Evolutionary conservation across 257 asterid species (phyloP), one percentile per base, ranked within the genome.

Genomic region (Leptodermis oblonga): DNA sequence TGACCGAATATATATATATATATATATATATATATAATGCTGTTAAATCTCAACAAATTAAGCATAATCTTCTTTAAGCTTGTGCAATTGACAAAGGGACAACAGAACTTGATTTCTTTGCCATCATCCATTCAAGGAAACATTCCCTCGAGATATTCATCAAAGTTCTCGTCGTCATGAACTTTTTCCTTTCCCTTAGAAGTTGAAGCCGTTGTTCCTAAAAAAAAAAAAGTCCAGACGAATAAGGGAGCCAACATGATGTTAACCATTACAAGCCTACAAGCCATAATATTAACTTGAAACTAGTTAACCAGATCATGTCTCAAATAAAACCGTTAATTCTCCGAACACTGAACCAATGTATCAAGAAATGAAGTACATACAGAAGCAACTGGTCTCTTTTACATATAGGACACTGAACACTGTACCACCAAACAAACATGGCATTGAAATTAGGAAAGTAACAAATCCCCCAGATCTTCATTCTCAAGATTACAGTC

Each of bases 91-190:
- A 34, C 55, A 4, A 20, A 6, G 17, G 18, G 12, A 59, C 25
- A 48, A 23, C 36, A 17, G 15, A 64, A 26, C 28, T n/a, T 45
- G 58, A 42, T 56, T n/a, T 56, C 61, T 25, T 54, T 26, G 1
- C 25, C 33, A 30, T 17, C 14, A 30, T 17, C 14, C 66, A 28
- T 39, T 88, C 87, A 90, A 78, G 89, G 97, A 83, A 93, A 93
- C 99, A 93, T 88, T 66, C 96, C 99, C 49, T 83, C 84, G 15
- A 93, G 93, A 80, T 83, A 90, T 80, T 90, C 95, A 1, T 93
- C 92, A 36, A 90, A 88, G 84, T 86, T 85, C 28, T 90, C 98
- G 46, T 86, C 92, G 28, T 84, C 92, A 7, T 81, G 83, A 4
- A 43, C 54, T 62, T 72, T 82, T 14, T 25, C 76, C 67, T 77